Evolutionary conservation across 257 asterid species (phyloP).

Genomic region (Solanum bukasovii): DNA sequence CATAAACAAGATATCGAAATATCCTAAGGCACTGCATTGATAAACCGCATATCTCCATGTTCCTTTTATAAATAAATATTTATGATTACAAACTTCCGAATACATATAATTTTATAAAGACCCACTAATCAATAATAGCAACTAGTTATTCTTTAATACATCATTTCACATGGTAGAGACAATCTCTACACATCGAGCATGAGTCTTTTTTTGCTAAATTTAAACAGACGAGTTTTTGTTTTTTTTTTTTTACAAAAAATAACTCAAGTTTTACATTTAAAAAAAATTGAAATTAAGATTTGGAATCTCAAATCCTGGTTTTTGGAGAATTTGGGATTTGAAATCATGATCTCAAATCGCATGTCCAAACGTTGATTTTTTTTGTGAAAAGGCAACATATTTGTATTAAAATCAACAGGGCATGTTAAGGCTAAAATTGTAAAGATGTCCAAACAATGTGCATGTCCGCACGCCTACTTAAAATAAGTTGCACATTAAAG

Average conservation of each 20-base stretch:
- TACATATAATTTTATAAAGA: background rate
- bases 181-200: background rate
- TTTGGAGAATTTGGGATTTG: background rate
- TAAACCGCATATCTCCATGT: background rate
- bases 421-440: background rate
- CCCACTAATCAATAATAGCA: background rate
- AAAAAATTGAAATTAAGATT: background rate
- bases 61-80: background rate
- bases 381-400: background rate
- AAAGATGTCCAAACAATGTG: background rate
- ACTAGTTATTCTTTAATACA: background rate
- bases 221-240: background rate
- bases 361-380: background rate
- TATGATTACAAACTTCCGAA: background rate
- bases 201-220: background rate
- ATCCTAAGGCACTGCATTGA: background rate
- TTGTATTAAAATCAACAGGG: background rate
- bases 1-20: background rate
- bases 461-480: background rate
- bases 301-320: background rate
- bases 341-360: background rate
- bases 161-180: background rate
- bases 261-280: background rate
- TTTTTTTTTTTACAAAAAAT: background rate
- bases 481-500: background rate